phyloP scores from a whole-genome alignment of 129 eudicot species.

The Ambrosia artemisiifolia region DNA sequence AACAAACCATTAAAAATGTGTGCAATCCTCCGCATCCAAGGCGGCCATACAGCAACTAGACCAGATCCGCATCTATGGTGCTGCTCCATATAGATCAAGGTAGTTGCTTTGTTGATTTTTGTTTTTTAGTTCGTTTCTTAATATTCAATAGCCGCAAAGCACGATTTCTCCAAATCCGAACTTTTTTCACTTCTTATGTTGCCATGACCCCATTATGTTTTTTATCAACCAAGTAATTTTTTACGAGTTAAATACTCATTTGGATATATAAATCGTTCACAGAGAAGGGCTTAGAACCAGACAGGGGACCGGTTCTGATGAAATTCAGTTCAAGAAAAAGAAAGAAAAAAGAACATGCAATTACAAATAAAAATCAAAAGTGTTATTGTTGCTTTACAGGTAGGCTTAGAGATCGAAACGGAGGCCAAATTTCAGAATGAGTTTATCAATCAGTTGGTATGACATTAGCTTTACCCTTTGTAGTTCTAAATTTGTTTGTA shows the following conservation, averaged over 20 bases:
- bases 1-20: too few species aligned
- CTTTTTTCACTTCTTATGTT: background rate
- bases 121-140: background rate
- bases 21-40: too few species aligned
- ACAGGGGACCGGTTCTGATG: slow-evolving; percentile 45
- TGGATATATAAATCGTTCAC: background rate
- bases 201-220: background rate
- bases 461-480: slow-evolving; percentile 19
- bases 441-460: slow-evolving; percentile 53
- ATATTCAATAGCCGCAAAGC: background rate
- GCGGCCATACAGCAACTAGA: too few species aligned
- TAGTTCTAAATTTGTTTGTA: background rate
- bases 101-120: slow-evolving; percentile 13
- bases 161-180: slow-evolving; percentile 6
- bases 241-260: background rate
- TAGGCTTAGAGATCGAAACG: slow-evolving; percentile 69
- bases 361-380: background rate
- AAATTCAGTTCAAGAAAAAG: slow-evolving; percentile 39
- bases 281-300: slow-evolving; percentile 77
- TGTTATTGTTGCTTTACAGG: slow-evolving; percentile 41
- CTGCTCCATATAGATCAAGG: slow-evolving; percentile 66
- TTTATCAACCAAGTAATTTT: background rate
- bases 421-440: slow-evolving; percentile 85
- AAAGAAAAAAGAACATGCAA: background rate
- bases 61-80: slow-evolving; percentile 17